Conservation (phyloP, 2,329 filamentous ascomycete species). For the Amylocarpus encephaloides region DNA sequence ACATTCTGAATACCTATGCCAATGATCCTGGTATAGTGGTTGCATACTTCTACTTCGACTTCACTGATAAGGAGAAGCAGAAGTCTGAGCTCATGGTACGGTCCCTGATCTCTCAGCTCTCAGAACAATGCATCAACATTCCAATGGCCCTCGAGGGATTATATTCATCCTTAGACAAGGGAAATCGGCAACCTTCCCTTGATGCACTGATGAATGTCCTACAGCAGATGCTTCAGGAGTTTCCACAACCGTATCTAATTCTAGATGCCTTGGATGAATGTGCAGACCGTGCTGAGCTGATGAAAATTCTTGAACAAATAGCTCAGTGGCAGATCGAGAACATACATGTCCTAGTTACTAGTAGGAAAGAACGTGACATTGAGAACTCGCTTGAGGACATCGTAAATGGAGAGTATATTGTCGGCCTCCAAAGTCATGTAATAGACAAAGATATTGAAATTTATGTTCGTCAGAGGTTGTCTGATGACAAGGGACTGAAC, state of each 20-base stretch:
- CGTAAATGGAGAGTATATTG: neutral
- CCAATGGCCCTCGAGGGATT: slow-evolving; percentile 1
- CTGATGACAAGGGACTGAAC: neutral
- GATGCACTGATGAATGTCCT: neutral
- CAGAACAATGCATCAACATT: slow-evolving; percentile 17
- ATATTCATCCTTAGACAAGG: slow-evolving; percentile 7
- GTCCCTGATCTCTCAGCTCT: slow-evolving; percentile 31
- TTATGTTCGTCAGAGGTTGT: neutral
- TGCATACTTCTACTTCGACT: slow-evolving; percentile 36
- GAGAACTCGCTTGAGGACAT: neutral
- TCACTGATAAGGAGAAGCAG: slow-evolving; percentile 33
- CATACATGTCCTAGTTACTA: neutral
- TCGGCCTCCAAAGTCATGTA: neutral
- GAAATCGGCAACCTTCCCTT: neutral
- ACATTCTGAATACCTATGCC: slow-evolving; percentile 2
- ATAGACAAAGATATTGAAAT: neutral
- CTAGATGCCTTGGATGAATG: slow-evolving; percentile 35
- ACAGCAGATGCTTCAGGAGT: slow-evolving; percentile 13
- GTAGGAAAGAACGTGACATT: neutral
- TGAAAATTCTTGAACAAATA: neutral
- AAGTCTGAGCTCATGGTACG: slow-evolving; percentile 29
- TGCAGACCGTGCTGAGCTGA: neutral
- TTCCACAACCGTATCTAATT: slow-evolving; percentile 31
- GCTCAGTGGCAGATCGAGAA: neutral
- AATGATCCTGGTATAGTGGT: slow-evolving; percentile 19